Base-by-base conservation (phyloP, 768 basidiomycete species). In the Clathrus columnatus region DNA sequence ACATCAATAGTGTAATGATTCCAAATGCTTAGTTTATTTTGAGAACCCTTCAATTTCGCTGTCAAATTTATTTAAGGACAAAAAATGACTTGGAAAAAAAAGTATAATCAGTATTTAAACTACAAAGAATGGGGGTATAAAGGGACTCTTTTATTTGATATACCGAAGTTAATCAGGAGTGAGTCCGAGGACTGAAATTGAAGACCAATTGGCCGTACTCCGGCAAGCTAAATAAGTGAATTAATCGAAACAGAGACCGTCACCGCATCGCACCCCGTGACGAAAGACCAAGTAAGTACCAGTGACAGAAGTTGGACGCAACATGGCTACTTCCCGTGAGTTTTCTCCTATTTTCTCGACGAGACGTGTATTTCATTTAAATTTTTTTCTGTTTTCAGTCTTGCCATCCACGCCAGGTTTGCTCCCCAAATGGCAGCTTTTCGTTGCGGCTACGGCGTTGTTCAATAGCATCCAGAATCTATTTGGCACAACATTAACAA, bases 391-490 rank as follows among this genome's bases (percentile, higher is more conserved):
- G 36, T 26, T 10, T 8, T 24, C 54, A 87, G 85, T 74, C 63
- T 73, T 91, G 8, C 90, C 89, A 0, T 71, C 81, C 48, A 71
- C 74, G 14, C 71, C 72, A 7, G 94, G 93, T 26, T 75, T 78
- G 65, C 79, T 99, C 7, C 91, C 91, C 1, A 78, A 82, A 67
- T 97, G 93, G 92, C 87, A 92, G 69, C 79, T 96, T 51, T 62
- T 94, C 58, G 81, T 93, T 32, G 81, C 91, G 32, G 72, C 75
- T 20, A 77, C 84, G 50, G 89, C 91, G 16, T 56, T 91, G 24
- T 89, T 95, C 75, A 98, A 98, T 74, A 81, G 84, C 1, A 63
- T 82, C 2, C 91, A 96, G 68, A 94, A 88, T 69, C 85, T 90
- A 63, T 60, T 76, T 29, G 91, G 88, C 0, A 75, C 88, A 50